Conservation (phyloP, 2,329 filamentous ascomycete species). For the Parafenestella ontariensis region DNA sequence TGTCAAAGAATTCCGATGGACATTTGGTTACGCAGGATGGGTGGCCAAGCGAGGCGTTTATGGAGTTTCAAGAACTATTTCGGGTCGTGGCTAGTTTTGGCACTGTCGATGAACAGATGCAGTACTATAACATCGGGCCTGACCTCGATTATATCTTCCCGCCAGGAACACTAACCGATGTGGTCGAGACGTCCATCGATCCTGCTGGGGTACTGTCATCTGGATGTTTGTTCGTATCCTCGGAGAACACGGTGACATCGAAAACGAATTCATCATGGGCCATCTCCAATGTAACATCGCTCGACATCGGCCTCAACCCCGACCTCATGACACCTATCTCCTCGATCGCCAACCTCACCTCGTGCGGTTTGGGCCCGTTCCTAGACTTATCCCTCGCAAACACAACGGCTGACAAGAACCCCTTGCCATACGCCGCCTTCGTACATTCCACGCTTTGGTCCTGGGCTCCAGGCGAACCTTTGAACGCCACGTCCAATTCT, state of each 20-base stretch:
- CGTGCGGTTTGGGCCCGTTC: constrained; percentile 67
- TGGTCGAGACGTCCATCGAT: constrained; percentile 40
- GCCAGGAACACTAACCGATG: constrained; percentile 48
- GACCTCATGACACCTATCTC: constrained; percentile 34
- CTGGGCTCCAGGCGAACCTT: constrained; percentile 65
- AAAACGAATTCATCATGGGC: constrained; percentile 59
- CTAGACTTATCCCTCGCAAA: constrained; percentile 64
- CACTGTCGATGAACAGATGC: constrained; percentile 64
- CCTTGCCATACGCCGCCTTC: constrained; percentile 59
- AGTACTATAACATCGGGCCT: constrained; percentile 60
- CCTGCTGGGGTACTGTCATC: constrained; percentile 52
- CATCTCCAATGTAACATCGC: constrained; percentile 22
- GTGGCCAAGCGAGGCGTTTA: constrained; percentile 68
- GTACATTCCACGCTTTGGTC: constrained; percentile 64
- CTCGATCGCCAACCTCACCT: constrained; percentile 52
- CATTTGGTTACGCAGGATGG: constrained; percentile 61
- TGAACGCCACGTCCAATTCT: constrained; percentile 49
- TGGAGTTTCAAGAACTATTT: constrained; percentile 62
- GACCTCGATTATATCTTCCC: constrained; percentile 64
- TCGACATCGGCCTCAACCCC: constrained; percentile 26
- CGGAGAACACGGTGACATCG: constrained; percentile 50
- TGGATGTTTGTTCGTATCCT: constrained; percentile 62
- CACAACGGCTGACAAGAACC: constrained; percentile 57
- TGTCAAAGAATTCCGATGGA: constrained; percentile 45
- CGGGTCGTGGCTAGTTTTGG: constrained; percentile 65